These are phyloP conservation scores for Ophiostoma sp. DNA, from an alignment of 2,329 filamentous ascomycete genomes.

Conservation along the genomic window DNA sequence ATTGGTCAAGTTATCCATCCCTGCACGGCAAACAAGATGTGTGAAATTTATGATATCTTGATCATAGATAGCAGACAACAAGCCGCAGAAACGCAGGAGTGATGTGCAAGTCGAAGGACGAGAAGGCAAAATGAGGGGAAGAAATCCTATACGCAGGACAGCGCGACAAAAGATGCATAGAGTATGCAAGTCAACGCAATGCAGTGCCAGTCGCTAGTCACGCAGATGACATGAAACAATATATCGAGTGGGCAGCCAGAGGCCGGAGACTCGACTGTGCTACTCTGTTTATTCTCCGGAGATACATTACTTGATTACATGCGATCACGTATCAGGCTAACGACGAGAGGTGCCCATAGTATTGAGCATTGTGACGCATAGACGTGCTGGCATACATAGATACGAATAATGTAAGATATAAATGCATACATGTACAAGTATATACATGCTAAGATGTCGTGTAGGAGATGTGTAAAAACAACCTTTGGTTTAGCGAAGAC, in stretches of 20 bases:
- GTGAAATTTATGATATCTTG: too few relatives aligned
- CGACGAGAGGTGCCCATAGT: too few relatives aligned
- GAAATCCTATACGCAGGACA: background rate
- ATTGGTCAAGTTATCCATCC: too few relatives aligned
- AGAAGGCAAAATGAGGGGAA: too few relatives aligned
- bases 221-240: background rate
- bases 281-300: background rate
- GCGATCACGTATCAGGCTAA: background rate
- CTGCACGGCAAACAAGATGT: too few relatives aligned
- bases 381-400: too few relatives aligned
- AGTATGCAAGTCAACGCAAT: background rate
- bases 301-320: background rate
- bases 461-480: background rate
- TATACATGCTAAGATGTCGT: background rate
- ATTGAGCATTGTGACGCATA: too few relatives aligned
- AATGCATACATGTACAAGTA: background rate
- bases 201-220: background rate
- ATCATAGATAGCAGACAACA: too few relatives aligned
- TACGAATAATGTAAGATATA: background rate
- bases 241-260: background rate
- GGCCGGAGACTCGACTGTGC: background rate
- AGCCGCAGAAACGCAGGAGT: too few relatives aligned
- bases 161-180: background rate
- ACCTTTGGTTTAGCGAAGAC: background rate
- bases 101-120: too few relatives aligned